Base-by-base conservation (phyloP, 768 basidiomycete genomes). In the Cytidiella melzeri region DNA sequence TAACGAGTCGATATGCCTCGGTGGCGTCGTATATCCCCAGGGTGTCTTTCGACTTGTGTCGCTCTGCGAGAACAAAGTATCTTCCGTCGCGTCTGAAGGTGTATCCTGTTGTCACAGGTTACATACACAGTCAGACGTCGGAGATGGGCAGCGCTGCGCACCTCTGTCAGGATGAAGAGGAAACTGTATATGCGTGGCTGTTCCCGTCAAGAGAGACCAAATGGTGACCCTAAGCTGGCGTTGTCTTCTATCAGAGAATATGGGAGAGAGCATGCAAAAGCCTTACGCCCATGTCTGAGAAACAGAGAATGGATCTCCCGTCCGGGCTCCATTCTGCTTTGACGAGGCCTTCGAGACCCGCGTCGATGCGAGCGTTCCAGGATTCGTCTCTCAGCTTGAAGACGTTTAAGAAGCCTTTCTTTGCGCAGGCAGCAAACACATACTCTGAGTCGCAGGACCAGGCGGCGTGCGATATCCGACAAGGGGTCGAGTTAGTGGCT, bases 401-500 rank as follows among this genome's bases (percentile, higher is more conserved):
- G 34, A 93, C 77, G 61, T 84, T 81, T 12, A 89, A 86, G 21
- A 82, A 66, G 3, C 85, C 84, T 42, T 69, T 66, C 57, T 81
- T 84, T n/a, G 81, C 76, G 56, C 81, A 90, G 19, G 83, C 87
- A 12, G 87, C 90, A 13, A 95, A 69, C 49, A 96, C 72, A 61
- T 88, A 90, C 63, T 91, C 85, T 1, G 92, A 89, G 61, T 95
- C 92, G 59, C 78, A 81, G 15, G 91, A 91, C 92, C 92, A 97
- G 5, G 76, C 81, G 3, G 87, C 71, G 57, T 87, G 83, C 15
- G 89, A 83, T 58, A 95, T 83, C 64, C 71, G 18, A 19, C 45
- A 10, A 7, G 3, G 19, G 11, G 49, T 20, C 10, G 43, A 9
- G 13, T 25, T 19, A 10, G 43, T 28, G 43, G n/a, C 10, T 9